Evolutionary conservation across 176 grass and related monocot species (phyloP), one percentile per base, ranked within the genome.

Genomic region (Carex pumila): DNA sequence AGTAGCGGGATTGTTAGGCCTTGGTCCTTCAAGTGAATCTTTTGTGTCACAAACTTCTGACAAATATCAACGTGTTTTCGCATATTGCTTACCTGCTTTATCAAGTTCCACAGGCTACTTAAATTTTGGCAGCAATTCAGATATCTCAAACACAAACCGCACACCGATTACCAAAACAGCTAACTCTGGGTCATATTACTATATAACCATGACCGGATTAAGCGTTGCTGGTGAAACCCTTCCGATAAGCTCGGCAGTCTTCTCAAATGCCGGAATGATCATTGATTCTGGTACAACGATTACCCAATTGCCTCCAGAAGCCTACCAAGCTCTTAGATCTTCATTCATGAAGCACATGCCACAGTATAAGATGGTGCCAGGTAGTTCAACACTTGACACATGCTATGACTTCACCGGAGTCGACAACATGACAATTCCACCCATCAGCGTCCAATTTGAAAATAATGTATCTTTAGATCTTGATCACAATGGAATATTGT

Each of bases 61-160:
- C 0, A 43, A 7, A 29, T 81, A 70, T 71, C 62, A 64, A 12
- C 39, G 43, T 11, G 71, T n/a, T 30, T 92, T 92, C 58, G 65
- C 88, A 5, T 92, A 90, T 68, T 90, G 91, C 79, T 81, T 92
- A 14, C 91, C 91, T 0, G 2, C 60, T 29, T 12, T 59, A 7
- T 39, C 63, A 14, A 84, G 71, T 68, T 80, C 91, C 12, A 74
- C 65, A 4, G 91, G 91, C 1, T 90, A 81, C 83, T 47, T 92
- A 58, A 56, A 69, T 11, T n/a, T 36, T 36, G 34, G 34, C 15
- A 22, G 18, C 0, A 18, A 52, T 11, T 34, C 6, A 3, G 34
- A 36, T 34, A 41, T 34, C 66, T 69, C 77, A 61, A 87, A 81
- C 30, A 4, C 80, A 15, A 1, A n/a, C 1, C 72, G 60, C 83